These are phyloP conservation scores for Royoungia palumana DNA, from an alignment of 768 basidiomycete genomes.

Conservation along the genomic window DNA sequence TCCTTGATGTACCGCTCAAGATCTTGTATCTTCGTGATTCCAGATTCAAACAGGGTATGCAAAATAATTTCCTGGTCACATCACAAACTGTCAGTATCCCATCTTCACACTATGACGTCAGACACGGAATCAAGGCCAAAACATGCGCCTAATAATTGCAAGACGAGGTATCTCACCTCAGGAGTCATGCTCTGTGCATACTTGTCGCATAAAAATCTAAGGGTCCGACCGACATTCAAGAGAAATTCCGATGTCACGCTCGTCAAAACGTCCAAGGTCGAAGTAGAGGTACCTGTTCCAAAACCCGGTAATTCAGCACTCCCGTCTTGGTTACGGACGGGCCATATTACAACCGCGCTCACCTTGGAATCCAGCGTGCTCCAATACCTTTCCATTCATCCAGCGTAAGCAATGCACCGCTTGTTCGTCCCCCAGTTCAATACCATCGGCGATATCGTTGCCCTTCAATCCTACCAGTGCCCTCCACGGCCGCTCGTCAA, in stretches of 20 bases:
- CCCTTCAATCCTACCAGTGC: constrained; percentile 19
- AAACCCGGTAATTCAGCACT: constrained; percentile 4
- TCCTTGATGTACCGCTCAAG: constrained; percentile 89
- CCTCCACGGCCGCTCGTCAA: constrained; percentile 64
- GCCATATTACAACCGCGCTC: constrained; percentile 20
- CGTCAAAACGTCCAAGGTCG: constrained; percentile 72
- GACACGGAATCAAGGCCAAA: background rate
- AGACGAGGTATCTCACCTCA: constrained; percentile 54
- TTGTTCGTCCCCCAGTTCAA: constrained; percentile 59
- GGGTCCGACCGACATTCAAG: constrained; percentile 80
- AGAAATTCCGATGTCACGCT: constrained; percentile 80
- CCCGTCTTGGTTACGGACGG: background rate
- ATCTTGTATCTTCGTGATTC: constrained; percentile 70
- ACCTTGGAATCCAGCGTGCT: constrained; percentile 94
- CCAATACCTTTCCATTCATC: constrained; percentile 74
- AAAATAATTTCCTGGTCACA: constrained; percentile 82
- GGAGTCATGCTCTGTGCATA: constrained; percentile 76
- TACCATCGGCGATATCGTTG: constrained; percentile 15
- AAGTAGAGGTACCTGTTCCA: constrained; percentile 62
- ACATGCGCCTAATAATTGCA: background rate
- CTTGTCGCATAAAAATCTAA: constrained; percentile 79
- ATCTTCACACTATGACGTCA: background rate
- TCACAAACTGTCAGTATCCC: constrained; percentile 3
- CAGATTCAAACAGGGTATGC: constrained; percentile 88
- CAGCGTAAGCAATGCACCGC: constrained; percentile 65